Percentiles rank a stretch among this genome's conserved stretches.
Conservation (phyloP, 2,329 filamentous ascomycete genomes). For the Fusarium nanum region DNA sequence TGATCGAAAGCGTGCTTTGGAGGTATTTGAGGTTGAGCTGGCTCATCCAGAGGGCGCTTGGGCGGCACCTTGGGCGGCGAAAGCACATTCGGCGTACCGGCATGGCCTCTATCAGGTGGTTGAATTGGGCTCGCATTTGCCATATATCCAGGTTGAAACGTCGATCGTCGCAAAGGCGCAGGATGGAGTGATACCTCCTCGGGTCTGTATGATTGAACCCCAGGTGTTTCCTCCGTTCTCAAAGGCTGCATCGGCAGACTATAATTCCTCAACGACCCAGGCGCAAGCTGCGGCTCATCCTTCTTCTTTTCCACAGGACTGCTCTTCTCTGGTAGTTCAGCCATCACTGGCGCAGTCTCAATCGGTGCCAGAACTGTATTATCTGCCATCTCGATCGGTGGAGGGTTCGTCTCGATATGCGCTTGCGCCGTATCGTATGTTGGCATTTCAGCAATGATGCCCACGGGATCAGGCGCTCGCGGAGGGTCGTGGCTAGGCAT, state of each 20-base stretch:
- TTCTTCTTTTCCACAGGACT: slow-evolving; percentile 47
- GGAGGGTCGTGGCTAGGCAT: slow-evolving; percentile 46
- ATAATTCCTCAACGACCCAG: slow-evolving; percentile 27
- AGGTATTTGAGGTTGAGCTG: slow-evolving; percentile 15
- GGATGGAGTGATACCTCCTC: slow-evolving; percentile 19
- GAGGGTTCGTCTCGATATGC: slow-evolving; percentile 56
- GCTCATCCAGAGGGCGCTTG: slow-evolving; percentile 26
- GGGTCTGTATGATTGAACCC: slow-evolving; percentile 38
- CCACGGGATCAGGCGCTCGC: slow-evolving; percentile 55
- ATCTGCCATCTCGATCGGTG: slow-evolving; percentile 59
- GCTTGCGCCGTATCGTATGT: slow-evolving; percentile 57
- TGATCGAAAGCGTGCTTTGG: slow-evolving; percentile 1
- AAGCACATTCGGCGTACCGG: slow-evolving; percentile 39
- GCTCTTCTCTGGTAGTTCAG: slow-evolving; percentile 55
- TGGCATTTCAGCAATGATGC: slow-evolving; percentile 61
- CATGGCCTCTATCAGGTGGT: slow-evolving; percentile 34
- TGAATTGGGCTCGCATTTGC: slow-evolving; percentile 34
- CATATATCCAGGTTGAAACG: slow-evolving; percentile 46
- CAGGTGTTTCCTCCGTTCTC: neutral
- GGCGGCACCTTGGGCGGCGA: slow-evolving; percentile 41
- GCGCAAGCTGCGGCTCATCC: slow-evolving; percentile 30
- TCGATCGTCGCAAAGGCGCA: slow-evolving; percentile 24
- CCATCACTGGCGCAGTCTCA: slow-evolving; percentile 48
- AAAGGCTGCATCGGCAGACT: slow-evolving; percentile 24
- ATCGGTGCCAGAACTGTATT: slow-evolving; percentile 53